A percentile compares a stretch with the other conserved stretches of the same genome.
Conservation (phyloP, 768 basidiomycete genomes). For the Auricularia sp. region DNA sequence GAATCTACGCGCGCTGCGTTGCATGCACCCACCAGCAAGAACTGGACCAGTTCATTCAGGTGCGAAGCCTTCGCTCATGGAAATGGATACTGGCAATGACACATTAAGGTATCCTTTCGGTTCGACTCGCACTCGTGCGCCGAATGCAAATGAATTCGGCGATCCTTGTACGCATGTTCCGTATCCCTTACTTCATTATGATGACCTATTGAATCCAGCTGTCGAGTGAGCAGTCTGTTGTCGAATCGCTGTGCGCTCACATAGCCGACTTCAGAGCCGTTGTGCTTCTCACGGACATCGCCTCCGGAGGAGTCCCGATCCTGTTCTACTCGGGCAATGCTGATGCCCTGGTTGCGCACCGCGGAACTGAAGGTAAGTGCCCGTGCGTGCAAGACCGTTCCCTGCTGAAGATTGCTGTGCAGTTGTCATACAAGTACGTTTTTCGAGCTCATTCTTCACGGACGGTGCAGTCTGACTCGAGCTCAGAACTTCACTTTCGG, state of each 20-base stretch:
- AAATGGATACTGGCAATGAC: constrained; percentile 7
- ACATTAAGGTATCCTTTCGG: background rate
- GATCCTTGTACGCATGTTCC: constrained; percentile 23
- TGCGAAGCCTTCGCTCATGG: constrained; percentile 29
- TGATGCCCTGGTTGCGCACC: constrained; percentile 4
- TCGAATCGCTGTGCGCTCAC: too few species aligned
- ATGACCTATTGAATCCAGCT: background rate
- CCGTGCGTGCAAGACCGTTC: background rate
- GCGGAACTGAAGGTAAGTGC: constrained; percentile 1
- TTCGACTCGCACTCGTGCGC: background rate
- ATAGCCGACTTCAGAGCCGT: background rate
- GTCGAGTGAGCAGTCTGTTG: background rate
- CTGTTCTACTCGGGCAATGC: constrained; percentile 3
- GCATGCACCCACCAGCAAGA: constrained; percentile 55
- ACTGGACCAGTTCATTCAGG: constrained; percentile 28
- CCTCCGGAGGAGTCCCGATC: background rate
- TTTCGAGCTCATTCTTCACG: background rate
- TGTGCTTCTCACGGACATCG: background rate
- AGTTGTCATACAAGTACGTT: constrained; percentile 2
- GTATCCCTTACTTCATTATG: too few species aligned
- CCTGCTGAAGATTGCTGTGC: background rate
- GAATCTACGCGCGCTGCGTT: constrained; percentile 46
- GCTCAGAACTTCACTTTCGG: constrained; percentile 13
- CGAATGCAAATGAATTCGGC: constrained; percentile 8
- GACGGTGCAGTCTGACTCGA: background rate